These are phyloP conservation scores for Tolypocladium pustulatum DNA, from an alignment of 2,329 filamentous ascomycete species.

Conservation along the genomic window DNA sequence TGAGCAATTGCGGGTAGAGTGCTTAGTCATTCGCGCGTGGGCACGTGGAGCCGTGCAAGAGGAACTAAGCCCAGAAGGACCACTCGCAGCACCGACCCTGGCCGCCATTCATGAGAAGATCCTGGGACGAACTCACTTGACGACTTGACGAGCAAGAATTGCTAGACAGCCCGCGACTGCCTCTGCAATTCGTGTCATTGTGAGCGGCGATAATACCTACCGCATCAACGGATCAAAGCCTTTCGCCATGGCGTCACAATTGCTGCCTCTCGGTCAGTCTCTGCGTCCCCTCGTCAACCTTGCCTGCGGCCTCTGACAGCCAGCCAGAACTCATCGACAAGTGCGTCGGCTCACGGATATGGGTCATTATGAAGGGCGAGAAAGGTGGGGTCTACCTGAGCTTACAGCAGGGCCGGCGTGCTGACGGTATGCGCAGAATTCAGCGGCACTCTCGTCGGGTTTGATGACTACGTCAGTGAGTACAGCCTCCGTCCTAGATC, in stretches of 20 bases:
- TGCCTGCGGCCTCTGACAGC: constrained; percentile 1
- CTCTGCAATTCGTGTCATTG: neutral
- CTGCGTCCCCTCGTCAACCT: neutral
- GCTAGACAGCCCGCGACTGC: neutral
- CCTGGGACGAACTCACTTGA: neutral
- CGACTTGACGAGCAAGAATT: neutral
- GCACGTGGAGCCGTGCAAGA: constrained; percentile 21
- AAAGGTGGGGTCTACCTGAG: constrained; percentile 52
- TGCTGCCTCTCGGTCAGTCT: constrained; percentile 56
- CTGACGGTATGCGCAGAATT: constrained; percentile 56
- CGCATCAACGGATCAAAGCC: neutral
- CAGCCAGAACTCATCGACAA: constrained; percentile 89
- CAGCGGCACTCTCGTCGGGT: constrained; percentile 84
- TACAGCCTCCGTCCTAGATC: constrained; percentile 21
- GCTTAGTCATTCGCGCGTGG: constrained; percentile 26
- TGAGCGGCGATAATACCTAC: neutral
- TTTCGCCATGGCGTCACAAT: constrained; percentile 56
- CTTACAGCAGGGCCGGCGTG: neutral
- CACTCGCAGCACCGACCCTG: neutral
- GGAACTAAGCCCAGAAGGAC: neutral
- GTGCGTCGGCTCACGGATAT: constrained; percentile 94
- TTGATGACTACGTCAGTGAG: constrained; percentile 99
- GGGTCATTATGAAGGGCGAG: constrained; percentile 99
- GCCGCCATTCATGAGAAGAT: neutral
- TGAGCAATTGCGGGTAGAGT: neutral